Evolutionary conservation across 2,329 filamentous ascomycete species (phyloP).

Genomic region (Curvularia hawaiiensis): DNA sequence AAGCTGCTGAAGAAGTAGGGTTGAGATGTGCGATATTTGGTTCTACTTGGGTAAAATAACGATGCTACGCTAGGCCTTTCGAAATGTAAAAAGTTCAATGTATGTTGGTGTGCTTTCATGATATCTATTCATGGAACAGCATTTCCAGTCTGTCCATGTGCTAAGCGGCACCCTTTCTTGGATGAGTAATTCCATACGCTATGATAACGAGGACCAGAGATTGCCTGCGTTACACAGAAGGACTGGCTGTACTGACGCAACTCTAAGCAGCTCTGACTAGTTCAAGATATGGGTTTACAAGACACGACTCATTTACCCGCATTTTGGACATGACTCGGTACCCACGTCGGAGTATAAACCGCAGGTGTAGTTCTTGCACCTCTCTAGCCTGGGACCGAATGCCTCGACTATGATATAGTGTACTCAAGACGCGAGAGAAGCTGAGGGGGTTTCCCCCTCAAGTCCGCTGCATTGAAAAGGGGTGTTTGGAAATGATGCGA

Average conservation of each 20-base stretch:
- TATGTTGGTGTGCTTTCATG: too few species aligned
- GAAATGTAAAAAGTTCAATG: neutral
- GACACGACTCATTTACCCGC: neutral
- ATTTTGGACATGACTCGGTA: neutral
- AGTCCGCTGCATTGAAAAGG: neutral
- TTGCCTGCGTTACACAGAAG: too few species aligned
- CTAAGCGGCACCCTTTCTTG: too few species aligned
- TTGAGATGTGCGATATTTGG: neutral
- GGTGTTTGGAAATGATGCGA: neutral
- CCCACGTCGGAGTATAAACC: neutral
- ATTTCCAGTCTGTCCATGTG: too few species aligned
- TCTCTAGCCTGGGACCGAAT: neutral
- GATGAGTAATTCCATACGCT: too few species aligned
- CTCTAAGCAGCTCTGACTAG: neutral
- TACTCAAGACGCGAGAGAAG: neutral
- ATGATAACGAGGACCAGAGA: too few species aligned
- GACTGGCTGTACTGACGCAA: neutral
- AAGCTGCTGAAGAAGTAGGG: constrained; percentile 60
- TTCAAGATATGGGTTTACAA: neutral
- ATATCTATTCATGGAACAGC: too few species aligned
- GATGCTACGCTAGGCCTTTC: neutral
- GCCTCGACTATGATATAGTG: neutral
- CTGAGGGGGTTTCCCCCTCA: neutral
- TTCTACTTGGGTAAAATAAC: neutral
- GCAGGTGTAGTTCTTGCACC: neutral